Conservation (phyloP, 345 rosid species). For the Turritis glabra region DNA sequence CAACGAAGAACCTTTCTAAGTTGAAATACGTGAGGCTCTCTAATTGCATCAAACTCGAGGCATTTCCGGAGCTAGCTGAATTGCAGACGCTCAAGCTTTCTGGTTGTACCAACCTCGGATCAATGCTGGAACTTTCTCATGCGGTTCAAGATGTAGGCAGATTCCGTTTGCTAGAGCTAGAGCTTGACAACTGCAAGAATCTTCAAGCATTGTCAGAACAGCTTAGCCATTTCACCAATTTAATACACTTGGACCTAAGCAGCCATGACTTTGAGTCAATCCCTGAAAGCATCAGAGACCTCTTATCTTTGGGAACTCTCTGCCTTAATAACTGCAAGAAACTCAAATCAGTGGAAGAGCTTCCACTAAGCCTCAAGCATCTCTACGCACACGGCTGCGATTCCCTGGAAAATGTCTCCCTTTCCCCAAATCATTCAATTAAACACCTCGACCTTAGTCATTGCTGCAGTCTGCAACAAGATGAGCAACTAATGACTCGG, state of each 20-base stretch:
- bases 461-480: conserved; percentile 6
- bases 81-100: conserved; percentile 15
- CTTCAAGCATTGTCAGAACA: neutral
- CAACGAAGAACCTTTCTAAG: neutral
- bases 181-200: conserved; percentile 1
- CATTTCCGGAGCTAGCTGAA: neutral
- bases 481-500: neutral
- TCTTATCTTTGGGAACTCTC: neutral
- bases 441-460: conserved; percentile 25
- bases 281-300: neutral
- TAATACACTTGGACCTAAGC: conserved; percentile 8
- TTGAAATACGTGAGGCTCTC: neutral
- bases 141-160: neutral
- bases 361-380: conserved; percentile 8
- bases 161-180: neutral
- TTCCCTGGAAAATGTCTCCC: neutral
- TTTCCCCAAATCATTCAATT: neutral
- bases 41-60: neutral
- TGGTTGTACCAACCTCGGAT: conserved; percentile 6
- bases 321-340: neutral
- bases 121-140: neutral
- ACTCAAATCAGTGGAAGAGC: neutral
- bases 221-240: neutral
- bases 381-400: conserved; percentile 25
- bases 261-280: neutral